Conservation (phyloP, 1,284 basidiomycete genomes). For the Entoloma clypeatum region DNA sequence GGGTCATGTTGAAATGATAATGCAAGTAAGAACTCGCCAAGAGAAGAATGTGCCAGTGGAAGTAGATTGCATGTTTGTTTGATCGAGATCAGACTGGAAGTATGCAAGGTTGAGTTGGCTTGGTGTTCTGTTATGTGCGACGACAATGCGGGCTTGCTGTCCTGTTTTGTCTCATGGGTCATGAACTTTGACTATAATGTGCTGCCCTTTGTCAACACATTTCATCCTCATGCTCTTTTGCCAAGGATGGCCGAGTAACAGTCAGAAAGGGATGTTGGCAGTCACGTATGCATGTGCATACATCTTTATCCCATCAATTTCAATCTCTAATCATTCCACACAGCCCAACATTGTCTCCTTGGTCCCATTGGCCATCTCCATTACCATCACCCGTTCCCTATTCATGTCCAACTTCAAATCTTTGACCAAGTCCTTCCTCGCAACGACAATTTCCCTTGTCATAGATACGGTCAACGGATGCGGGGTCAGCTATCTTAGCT, state of each 20-base stretch:
- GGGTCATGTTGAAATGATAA: slow-evolving; percentile 1
- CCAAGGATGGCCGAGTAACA: slow-evolving; percentile 20
- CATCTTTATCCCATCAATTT: slow-evolving; percentile 14
- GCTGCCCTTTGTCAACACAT: slow-evolving; percentile 3
- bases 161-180: too few species aligned
- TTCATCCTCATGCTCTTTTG: slow-evolving; percentile 10
- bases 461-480: too few species aligned
- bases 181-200: slow-evolving; percentile 7
- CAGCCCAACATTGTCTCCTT: too few species aligned
- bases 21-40: background rate
- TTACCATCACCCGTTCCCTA: too few species aligned
- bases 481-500: too few species aligned
- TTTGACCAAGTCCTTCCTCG: too few species aligned
- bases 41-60: too few species aligned
- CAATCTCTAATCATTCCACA: slow-evolving; percentile 17
- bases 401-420: too few species aligned
- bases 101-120: background rate
- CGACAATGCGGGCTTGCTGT: background rate
- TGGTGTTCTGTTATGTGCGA: background rate
- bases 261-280: slow-evolving; percentile 14
- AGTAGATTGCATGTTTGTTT: too few species aligned
- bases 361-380: too few species aligned
- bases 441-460: too few species aligned
- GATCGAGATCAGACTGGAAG: background rate
- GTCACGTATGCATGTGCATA: slow-evolving; percentile 22